Percentiles rank a stretch among this genome's conserved stretches.
Evolutionary conservation across 495 filamentous ascomycete genomes (phyloP).

Genomic region (Pseudevernia furfuracea): DNA sequence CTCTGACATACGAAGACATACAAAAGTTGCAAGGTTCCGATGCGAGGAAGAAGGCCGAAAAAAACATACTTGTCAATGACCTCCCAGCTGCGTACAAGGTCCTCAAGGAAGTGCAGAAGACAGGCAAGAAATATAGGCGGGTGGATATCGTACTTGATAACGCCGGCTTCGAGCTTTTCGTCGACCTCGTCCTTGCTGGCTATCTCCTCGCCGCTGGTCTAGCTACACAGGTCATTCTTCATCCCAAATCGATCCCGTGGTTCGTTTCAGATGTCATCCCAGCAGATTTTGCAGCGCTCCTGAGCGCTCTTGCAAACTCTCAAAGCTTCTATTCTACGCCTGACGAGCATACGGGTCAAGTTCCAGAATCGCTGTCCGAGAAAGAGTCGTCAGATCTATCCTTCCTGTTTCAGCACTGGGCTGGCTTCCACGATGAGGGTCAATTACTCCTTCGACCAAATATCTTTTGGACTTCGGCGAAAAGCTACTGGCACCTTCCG

Average conservation of each 20-base stretch:
- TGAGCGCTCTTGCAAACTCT: conserved; percentile 67
- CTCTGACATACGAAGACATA: conserved; percentile 87
- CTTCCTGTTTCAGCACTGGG: conserved; percentile 80
- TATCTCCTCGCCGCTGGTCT: conserved; percentile 76
- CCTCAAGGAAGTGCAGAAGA: conserved; percentile 52
- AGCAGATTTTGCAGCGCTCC: conserved; percentile 69
- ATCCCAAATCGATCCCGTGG: conserved; percentile 92
- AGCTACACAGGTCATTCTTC: conserved; percentile 80
- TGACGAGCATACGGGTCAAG: conserved; percentile 52
- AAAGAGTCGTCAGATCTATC: conserved; percentile 57
- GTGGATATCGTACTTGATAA: conserved; percentile 95
- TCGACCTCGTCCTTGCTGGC: conserved; percentile 83
- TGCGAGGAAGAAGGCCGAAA: conserved; percentile 73
- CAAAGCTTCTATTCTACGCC: conserved; percentile 66
- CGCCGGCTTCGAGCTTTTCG: conserved; percentile 92
- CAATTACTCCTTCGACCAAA: conserved; percentile 74
- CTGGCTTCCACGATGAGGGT: conserved; percentile 67
- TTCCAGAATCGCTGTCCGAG: conserved; percentile 52
- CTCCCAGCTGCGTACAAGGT: conserved; percentile 61
- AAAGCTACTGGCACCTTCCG: conserved; percentile 81
- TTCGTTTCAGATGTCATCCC: conserved; percentile 94
- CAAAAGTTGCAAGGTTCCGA: conserved; percentile 88
- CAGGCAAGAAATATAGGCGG: conserved; percentile 51
- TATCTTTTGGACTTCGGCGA: conserved; percentile 79
- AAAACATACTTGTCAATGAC: conserved; percentile 86